Evolutionary conservation across 2,329 filamentous ascomycete genomes (phyloP), one percentile per base, ranked within the genome.

Genomic region (Pseudogymnoascus verrucosus): DNA sequence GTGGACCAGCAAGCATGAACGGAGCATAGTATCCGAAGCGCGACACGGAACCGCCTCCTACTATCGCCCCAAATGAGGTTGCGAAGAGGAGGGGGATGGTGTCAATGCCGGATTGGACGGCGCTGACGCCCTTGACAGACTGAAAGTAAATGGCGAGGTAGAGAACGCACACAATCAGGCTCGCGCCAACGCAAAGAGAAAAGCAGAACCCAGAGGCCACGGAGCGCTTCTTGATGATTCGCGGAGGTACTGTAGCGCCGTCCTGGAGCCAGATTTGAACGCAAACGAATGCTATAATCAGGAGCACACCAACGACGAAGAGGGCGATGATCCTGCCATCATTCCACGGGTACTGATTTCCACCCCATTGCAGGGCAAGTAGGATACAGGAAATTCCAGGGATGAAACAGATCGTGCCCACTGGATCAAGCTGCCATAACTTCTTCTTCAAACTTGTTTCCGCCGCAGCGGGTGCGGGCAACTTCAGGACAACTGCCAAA

Each of bases 141-240:
- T 80, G 78, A 68, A 80, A 79, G 72, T 74, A 80, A 64, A 79
- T 76, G 0, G 78, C 77, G 1, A 79, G 63, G 64, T 76, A 78
- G 64, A 76, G 78, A 11, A 78, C 28, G 40, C 71, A 66, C 59
- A 71, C 62, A 63, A 72, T 67, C 62, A 72, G 71, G 5, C 67
- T 68, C 31, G 67, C 64, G 31, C 66, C 63, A 42, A 79, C 68
- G 62, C 72, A 75, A 62, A 74, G 71, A 14, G 73, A 64, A 63
- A 74, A 74, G 23, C 68, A 65, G 23, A 71, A 69, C 2, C 72
- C 71, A 10, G 65, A 66, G 2, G 68, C 67, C 31, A 78, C 70
- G 26, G 69, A 73, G 7, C 76, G 73, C 14, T 74, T 66, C 31
- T 66, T 68, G 31, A 77, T 51, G 65, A 78, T 71, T 8, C 74